Evolutionary conservation across 805 yeast genomes (phyloP), one percentile per base, ranked within the genome.

Genomic region (Myxozyma lipomycoides): DNA sequence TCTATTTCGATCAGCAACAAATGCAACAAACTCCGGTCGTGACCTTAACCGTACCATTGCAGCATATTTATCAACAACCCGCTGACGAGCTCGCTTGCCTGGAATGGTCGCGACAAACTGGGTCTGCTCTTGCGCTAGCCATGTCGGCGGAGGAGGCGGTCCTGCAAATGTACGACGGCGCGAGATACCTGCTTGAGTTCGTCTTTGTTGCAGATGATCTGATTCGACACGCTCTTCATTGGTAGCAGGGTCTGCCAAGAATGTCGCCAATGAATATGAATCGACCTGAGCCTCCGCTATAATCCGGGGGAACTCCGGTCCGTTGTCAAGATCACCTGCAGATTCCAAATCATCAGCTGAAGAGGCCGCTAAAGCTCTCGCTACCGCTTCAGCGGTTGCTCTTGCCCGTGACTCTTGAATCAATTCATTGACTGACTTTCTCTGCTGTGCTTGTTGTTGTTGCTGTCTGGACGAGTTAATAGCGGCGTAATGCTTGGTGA

Each of bases 401-500:
- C 52, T 45, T 15, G 46, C 48, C 7, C 58, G 48, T 24, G 52
- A 57, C 42, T 45, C 59, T 26, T 25, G 53, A 26, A 48, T 62
- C 46, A 41, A 41, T 32, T 50, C 59, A 39, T 17, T 51, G 38
- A 43, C 56, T 10, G 49, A 40, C 40, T 48, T 44, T 25, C 15
- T 40, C 41, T 40, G 43, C 35, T 5, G 40, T 9, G 15, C 18
- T 5, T 5, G 26, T 35, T 12, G 23, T 12, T 22, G 41, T 19
- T 30, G 50, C 26, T 42, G 47, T 15, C 43, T 32, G 5, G 56
- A 37, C 17, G 43, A 30, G 40, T 47, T 46, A 12, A 55, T 23
- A 10, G 58, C 53, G 3, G 58, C 59, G 25, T 55, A 55, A 28
- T 52, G 59, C 51, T 52, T 55, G 5, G 59, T 55, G n/a, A 55